These are phyloP conservation scores for Metarhizium guizhouense DNA, from an alignment of 2,329 filamentous ascomycete species.

Conservation along the genomic window DNA sequence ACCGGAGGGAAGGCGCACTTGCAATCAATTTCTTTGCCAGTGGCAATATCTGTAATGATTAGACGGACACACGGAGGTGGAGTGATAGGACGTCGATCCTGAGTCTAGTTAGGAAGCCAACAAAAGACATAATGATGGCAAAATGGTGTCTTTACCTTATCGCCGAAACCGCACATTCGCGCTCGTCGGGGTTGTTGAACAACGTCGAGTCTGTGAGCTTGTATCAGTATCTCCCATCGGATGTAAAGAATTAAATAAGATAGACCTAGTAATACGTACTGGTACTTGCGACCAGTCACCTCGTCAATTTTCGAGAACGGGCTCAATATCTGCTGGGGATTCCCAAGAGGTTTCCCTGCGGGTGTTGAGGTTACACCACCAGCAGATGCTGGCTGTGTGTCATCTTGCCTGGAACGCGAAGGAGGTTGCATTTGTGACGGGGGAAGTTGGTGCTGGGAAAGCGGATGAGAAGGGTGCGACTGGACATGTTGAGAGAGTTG, in stretches of 20 bases:
- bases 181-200: conserved; percentile 87
- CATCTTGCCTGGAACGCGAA: conserved; percentile 14
- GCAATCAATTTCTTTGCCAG: conserved; percentile 74
- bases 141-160: conserved; percentile 57
- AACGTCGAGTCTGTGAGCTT: conserved; percentile 54
- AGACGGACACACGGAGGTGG: conserved; percentile 87
- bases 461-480: neutral
- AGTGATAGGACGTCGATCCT: conserved; percentile 93
- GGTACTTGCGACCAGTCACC: conserved; percentile 24
- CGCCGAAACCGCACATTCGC: conserved; percentile 97
- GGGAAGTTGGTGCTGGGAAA: conserved; percentile 9
- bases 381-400: conserved; percentile 4
- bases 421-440: conserved; percentile 10
- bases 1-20: conserved; percentile 48
- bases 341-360: conserved; percentile 10
- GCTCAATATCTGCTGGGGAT: conserved; percentile 13
- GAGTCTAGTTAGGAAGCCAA: conserved; percentile 6
- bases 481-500: conserved; percentile 6
- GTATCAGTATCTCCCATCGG: conserved; percentile 10
- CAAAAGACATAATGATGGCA: neutral
- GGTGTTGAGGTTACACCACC: conserved; percentile 1
- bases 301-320: conserved; percentile 26
- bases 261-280: conserved; percentile 16
- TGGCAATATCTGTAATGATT: conserved; percentile 64
- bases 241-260: neutral